Base-by-base conservation (phyloP, 352 stramenopile species). In the Phytophthora uliginosa region DNA sequence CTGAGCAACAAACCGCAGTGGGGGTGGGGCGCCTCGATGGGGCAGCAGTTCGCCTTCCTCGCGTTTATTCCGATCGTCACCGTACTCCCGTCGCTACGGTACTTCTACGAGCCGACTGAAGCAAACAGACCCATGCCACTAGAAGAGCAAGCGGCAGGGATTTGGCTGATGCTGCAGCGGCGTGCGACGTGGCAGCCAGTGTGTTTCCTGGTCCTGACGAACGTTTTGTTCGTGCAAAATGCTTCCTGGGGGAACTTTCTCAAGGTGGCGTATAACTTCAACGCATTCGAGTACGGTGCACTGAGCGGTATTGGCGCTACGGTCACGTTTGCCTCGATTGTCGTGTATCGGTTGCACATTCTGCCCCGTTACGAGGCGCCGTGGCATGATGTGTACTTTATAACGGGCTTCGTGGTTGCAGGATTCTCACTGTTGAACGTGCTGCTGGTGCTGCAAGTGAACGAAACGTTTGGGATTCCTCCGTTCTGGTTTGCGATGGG, bases 191-290 rank as follows among this genome's bases (percentile, higher is more conserved):
- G 89, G 89, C 86, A 94, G 72, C 83, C 87, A 7, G 73, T 95
- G 50, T 81, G 78, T 31, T 95, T 92, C 66, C 73, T 95, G 31
- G 82, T 82, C 26, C 50, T 95, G 22, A 84, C 80, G 36, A 92
- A 93, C 57, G 80, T 61, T 6, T 78, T 86, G 20, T 72, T 94
- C 36, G 79, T 93, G 52, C 84, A 94, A 40, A 94, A 95, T 74
- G 79, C 89, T 9, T 76, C 89, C 8, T 95, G 89, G 89, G 87
- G 89, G 18, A 95, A 95, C 69, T 95, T 86, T 55, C 74, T 95
- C 17, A 89, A 85, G 22, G 87, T 91, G 45, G 83, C 83, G 17
- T 95, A 84, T 62, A 40, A 73, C 48, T 95, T 95, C 51, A 74
- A 89, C 54, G 85, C 87, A 15, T 95, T 95, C 69, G 65, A 94